A percentile compares a stretch with the other conserved stretches of the same genome.
These are phyloP conservation scores for Trichoderma sp. DNA, from an alignment of 2,329 filamentous ascomycete species.

Conservation along the genomic window DNA sequence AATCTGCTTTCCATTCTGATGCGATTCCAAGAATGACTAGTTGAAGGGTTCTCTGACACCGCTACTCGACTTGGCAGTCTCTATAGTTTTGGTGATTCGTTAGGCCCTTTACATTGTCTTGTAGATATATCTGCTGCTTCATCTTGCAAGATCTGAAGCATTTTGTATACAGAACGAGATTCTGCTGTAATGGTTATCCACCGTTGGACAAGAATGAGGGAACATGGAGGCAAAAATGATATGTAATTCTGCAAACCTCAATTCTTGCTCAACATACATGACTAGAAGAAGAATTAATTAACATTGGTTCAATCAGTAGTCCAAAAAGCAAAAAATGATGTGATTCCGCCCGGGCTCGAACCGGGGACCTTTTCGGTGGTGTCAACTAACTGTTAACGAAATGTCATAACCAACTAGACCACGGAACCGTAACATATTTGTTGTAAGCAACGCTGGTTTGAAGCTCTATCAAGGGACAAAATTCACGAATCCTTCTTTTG, in stretches of 20 bases:
- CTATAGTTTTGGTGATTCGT: conserved; percentile 61
- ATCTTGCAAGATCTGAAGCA: neutral
- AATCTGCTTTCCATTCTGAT: conserved; percentile 56
- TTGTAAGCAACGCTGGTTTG: neutral
- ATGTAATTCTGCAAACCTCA: neutral
- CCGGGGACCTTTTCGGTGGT: conserved; percentile 43
- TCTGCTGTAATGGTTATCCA: neutral
- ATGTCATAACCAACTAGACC: conserved; percentile 46
- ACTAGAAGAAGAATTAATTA: neutral
- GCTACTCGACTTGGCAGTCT: conserved; percentile 36
- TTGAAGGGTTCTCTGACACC: conserved; percentile 64
- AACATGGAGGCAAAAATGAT: neutral
- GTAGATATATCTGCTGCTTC: neutral
- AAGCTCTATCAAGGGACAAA: neutral
- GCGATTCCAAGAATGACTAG: conserved; percentile 58
- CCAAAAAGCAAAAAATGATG: conserved; percentile 26
- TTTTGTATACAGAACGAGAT: neutral
- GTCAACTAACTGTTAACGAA: conserved; percentile 38
- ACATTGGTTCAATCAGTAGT: neutral
- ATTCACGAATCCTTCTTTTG: neutral
- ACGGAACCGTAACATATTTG: conserved; percentile 35
- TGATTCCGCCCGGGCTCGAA: conserved; percentile 45
- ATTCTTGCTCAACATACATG: neutral
- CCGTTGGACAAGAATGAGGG: neutral
- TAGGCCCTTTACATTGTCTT: conserved; percentile 60